Evolutionary conservation across 225 moss, liverwort and hornwort genomes (phyloP).

Genomic region (Asterella californica): DNA sequence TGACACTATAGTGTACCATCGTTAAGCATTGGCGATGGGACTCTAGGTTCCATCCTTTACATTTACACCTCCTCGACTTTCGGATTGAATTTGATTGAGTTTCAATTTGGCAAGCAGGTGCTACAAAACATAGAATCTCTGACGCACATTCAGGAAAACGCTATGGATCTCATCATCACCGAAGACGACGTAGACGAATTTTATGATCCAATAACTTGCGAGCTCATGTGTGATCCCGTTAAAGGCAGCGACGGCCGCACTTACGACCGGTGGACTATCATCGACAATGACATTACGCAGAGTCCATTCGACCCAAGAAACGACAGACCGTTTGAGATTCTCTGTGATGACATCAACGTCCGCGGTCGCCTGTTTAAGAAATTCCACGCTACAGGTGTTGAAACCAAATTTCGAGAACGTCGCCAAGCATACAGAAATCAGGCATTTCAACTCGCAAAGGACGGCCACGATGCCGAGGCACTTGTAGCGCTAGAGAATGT

Average conservation of each 20-base stretch:
- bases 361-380: conserved; percentile 32
- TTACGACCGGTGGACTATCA: conserved; percentile 35
- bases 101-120: conserved; percentile 6
- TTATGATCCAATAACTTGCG: conserved; percentile 37
- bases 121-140: conserved; percentile 14
- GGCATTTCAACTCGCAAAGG: conserved; percentile 13
- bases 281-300: conserved; percentile 20
- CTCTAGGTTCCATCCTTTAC: neutral
- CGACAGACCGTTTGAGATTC: conserved; percentile 19
- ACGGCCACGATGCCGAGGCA: conserved; percentile 20
- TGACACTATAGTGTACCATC: too few relatives aligned
- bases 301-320: conserved; percentile 23
- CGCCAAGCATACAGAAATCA: conserved; percentile 17
- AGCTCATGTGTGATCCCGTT: conserved; percentile 43
- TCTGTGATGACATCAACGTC: conserved; percentile 33
- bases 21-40: neutral
- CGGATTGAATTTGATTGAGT: neutral
- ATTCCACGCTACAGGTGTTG: conserved; percentile 23
- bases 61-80: too few relatives aligned
- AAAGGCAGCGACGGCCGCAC: conserved; percentile 39
- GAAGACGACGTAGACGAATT: conserved; percentile 21
- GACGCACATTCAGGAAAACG: conserved; percentile 19
- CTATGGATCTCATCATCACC: conserved; percentile 11
- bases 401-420: conserved; percentile 1
- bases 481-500: conserved; percentile 24